A percentile compares a stretch with the other conserved stretches of the same genome.
Evolutionary conservation across 169 alveolate genomes (phyloP).

Genomic region (Cryptosporidium sp.): DNA sequence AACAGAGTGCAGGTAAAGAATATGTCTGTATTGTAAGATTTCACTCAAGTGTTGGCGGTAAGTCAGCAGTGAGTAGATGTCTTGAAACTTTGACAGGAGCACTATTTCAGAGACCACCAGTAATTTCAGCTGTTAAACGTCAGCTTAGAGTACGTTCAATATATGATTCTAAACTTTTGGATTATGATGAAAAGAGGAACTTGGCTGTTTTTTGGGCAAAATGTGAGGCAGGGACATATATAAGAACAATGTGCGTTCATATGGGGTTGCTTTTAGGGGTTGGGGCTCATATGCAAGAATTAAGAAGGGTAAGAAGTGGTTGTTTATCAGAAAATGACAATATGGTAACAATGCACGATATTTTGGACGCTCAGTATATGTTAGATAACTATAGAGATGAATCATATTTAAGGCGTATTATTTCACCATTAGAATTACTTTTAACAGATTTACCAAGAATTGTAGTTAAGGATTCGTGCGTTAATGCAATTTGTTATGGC

Average conservation of each 20-base stretch:
- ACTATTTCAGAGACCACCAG: slow-evolving; percentile 99
- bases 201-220: slow-evolving; percentile 98
- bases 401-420: slow-evolving; percentile 95
- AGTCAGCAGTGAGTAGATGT: slow-evolving; percentile 85
- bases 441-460: slow-evolving; percentile 95
- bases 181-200: slow-evolving; percentile 95
- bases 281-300: slow-evolving; percentile 99
- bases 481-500: slow-evolving; percentile 99
- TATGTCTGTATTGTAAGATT: slow-evolving; percentile 97
- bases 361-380: slow-evolving; percentile 96
- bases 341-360: slow-evolving; percentile 99
- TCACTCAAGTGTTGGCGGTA: slow-evolving; percentile 92
- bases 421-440: slow-evolving; percentile 97
- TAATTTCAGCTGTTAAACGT: slow-evolving; percentile 98
- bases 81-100: slow-evolving; percentile 97
- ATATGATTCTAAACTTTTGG: slow-evolving; percentile 96
- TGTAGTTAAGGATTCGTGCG: slow-evolving; percentile 99
- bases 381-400: slow-evolving; percentile 96
- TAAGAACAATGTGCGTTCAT: slow-evolving; percentile 99
- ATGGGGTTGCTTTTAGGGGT: slow-evolving; percentile 97
- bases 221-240: slow-evolving; percentile 99
- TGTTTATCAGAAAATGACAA: slow-evolving; percentile 95
- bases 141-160: slow-evolving; percentile 97
- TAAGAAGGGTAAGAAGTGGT: slow-evolving; percentile 98
- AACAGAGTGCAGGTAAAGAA: slow-evolving; percentile 99